A percentile compares a stretch with the other conserved stretches of the same genome.
Conservation (phyloP, 2,329 filamentous ascomycete species). For the Colletotrichum sp. region DNA sequence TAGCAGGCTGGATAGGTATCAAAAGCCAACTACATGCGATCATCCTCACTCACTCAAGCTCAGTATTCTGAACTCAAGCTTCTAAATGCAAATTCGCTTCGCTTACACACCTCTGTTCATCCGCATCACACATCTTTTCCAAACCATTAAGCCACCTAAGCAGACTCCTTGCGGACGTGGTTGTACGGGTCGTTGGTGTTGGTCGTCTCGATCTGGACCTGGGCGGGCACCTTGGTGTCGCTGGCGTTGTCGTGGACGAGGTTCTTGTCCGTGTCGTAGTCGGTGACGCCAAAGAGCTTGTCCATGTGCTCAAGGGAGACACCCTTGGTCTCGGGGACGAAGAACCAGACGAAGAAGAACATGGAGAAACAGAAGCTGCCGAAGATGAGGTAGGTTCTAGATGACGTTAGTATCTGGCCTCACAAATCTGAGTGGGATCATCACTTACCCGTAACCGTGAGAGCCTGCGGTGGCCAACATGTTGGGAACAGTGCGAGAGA, state of each 20-base stretch:
- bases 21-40: conserved; percentile 4
- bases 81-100: conserved; percentile 4
- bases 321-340: conserved; percentile 68
- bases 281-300: conserved; percentile 17
- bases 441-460: conserved; percentile 38
- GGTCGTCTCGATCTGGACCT: conserved; percentile 13
- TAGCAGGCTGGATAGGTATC: conserved; percentile 13
- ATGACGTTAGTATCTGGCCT: neutral
- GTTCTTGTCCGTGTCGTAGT: conserved; percentile 17
- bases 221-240: conserved; percentile 3
- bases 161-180: conserved; percentile 18
- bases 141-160: neutral
- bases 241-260: conserved; percentile 11
- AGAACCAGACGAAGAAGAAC: conserved; percentile 68
- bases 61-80: neutral
- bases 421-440: rapidly evolving
- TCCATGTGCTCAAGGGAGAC: conserved; percentile 24
- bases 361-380: conserved; percentile 67
- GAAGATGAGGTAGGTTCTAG: conserved; percentile 66
- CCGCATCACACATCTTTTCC: neutral
- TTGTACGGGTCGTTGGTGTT: conserved; percentile 9
- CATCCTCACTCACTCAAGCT: neutral
- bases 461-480: conserved; percentile 59
- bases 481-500: conserved; percentile 65
- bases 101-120: neutral